A percentile compares a stretch with the other conserved stretches of the same genome.
Conservation (phyloP, 1,139 yeast genomes). For the Yamadazyma dendronema region DNA sequence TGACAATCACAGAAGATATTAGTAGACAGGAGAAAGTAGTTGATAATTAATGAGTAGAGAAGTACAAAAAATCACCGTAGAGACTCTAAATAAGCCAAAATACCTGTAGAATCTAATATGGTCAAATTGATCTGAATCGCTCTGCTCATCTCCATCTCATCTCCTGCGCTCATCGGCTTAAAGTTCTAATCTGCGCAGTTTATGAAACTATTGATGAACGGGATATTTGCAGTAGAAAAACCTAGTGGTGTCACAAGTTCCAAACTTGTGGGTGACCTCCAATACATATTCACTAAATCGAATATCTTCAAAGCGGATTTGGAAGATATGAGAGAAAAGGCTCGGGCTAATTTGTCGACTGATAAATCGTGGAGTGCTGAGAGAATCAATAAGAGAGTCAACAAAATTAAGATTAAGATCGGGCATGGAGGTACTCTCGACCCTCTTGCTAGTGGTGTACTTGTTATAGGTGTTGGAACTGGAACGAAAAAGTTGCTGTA, state of each 20-base stretch:
- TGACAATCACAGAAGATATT: no score
- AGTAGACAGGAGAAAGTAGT: neutral
- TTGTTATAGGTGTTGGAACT: conserved; percentile 84
- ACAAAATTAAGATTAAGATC: conserved; percentile 69
- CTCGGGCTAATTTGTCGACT: conserved; percentile 36
- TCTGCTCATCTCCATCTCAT: neutral
- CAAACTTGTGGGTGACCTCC: conserved; percentile 64
- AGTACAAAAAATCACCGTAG: neutral
- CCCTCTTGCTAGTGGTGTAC: conserved; percentile 90
- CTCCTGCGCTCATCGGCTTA: conserved; percentile 1
- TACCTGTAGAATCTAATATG: no score
- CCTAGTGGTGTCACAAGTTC: conserved; percentile 87
- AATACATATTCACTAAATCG: conserved; percentile 60
- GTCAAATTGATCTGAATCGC: neutral
- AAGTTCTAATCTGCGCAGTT: neutral
- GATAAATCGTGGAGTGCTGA: conserved; percentile 48
- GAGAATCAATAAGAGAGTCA: conserved; percentile 45
- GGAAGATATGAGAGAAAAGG: conserved; percentile 33
- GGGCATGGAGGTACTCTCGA: conserved; percentile 99
- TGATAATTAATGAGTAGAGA: neutral
- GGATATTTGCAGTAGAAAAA: conserved; percentile 90
- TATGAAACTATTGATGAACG: conserved; percentile 53
- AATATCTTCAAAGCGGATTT: conserved; percentile 57
- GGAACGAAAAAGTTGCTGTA: conserved; percentile 83
- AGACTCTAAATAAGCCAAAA: no score